phyloP scores from a whole-genome alignment of 106 monocot genomes.

The Hemerocallis citrina region DNA sequence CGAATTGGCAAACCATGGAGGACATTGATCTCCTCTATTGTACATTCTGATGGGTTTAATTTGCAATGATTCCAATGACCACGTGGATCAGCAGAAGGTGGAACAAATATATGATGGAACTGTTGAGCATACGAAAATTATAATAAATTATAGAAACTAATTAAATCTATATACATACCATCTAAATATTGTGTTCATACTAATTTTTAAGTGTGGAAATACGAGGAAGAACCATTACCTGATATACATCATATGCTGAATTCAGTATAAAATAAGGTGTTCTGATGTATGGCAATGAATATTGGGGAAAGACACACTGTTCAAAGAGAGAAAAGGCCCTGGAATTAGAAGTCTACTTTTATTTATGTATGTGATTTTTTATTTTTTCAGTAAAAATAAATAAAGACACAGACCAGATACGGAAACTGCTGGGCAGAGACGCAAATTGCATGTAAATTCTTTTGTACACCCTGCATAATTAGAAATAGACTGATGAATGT shows the following conservation, averaged over 20 bases:
- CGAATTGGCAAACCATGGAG: conserved; percentile 87
- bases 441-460: conserved; percentile 44
- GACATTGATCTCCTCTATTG: conserved; percentile 31
- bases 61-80: conserved; percentile 67
- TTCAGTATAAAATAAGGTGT: conserved; percentile 87
- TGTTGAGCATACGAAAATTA: conserved; percentile 17
- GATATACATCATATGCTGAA: conserved; percentile 82
- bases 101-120: conserved; percentile 81
- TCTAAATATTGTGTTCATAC: background rate
- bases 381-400: background rate
- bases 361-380: too few species aligned
- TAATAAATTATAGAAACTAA: too few species aligned
- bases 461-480: conserved; percentile 35
- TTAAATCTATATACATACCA: background rate
- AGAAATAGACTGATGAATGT: background rate
- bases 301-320: conserved; percentile 96
- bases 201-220: background rate
- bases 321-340: background rate
- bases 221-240: conserved; percentile 34
- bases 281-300: conserved; percentile 41
- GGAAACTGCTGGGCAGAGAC: conserved; percentile 17
- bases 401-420: conserved; percentile 25
- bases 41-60: conserved; percentile 37
- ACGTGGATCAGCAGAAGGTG: conserved; percentile 51
- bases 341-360: background rate